These are phyloP conservation scores for Pythium plurisporium DNA, from an alignment of 352 stramenopile species.

Conservation along the genomic window DNA sequence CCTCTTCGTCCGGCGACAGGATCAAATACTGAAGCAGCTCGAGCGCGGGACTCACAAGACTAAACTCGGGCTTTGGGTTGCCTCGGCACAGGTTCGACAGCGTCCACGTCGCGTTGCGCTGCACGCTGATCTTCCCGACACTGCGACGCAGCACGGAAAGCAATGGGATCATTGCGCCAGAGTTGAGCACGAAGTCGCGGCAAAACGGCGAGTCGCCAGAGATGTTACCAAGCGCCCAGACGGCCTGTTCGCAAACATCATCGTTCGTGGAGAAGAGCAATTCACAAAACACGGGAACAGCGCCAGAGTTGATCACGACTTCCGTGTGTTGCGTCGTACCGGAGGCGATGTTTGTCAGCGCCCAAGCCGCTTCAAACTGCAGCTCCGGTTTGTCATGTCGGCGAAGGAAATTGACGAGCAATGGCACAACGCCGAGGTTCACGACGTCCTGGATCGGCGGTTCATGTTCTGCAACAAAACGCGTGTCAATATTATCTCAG, in stretches of 20 bases:
- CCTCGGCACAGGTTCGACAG: slow-evolving; percentile 98
- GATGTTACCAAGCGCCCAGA: slow-evolving; percentile 99
- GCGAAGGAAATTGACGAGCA: slow-evolving; percentile 96
- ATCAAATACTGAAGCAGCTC: slow-evolving; percentile 95
- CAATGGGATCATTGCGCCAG: slow-evolving; percentile 93
- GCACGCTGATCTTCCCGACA: slow-evolving; percentile 92
- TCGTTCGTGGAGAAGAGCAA: slow-evolving; percentile 96
- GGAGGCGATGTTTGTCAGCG: slow-evolving; percentile 99
- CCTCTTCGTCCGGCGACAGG: slow-evolving; percentile 95
- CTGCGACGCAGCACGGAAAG: slow-evolving; percentile 42
- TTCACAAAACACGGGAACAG: slow-evolving; percentile 96
- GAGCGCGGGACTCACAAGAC: slow-evolving; percentile 91
- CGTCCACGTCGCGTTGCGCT: slow-evolving; percentile 99
- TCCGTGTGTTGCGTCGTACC: slow-evolving; percentile 98
- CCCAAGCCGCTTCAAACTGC: slow-evolving; percentile 99
- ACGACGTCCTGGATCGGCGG: slow-evolving; percentile 99
- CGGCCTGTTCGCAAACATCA: slow-evolving; percentile 95
- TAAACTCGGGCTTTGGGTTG: slow-evolving; percentile 93
- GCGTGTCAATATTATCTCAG: background rate
- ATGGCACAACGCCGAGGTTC: slow-evolving; percentile 94
- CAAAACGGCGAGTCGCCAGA: slow-evolving; percentile 96
- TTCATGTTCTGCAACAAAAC: slow-evolving; percentile 85
- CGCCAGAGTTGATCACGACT: slow-evolving; percentile 96
- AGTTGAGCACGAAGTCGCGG: slow-evolving; percentile 94
- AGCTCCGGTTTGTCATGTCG: slow-evolving; percentile 90